phyloP scores from a whole-genome alignment of 2,329 filamentous ascomycete species.

The Colletotrichum musae region DNA sequence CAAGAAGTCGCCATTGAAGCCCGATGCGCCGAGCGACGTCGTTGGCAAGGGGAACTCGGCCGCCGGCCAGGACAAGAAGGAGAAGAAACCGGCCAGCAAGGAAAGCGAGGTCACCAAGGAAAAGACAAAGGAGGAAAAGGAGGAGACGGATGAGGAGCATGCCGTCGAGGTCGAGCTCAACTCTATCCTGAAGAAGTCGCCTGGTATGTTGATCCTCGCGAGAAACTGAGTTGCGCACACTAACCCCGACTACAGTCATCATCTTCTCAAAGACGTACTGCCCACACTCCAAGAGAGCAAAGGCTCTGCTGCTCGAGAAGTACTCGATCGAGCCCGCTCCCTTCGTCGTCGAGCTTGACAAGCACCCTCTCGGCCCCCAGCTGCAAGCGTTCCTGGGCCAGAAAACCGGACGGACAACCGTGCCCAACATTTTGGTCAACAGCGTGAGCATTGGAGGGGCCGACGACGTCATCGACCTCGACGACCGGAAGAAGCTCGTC shows the following conservation, averaged over 20 bases:
- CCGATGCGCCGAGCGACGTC: slow-evolving; percentile 70
- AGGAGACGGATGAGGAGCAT: slow-evolving; percentile 71
- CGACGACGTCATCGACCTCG: slow-evolving; percentile 85
- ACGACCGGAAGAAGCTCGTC: slow-evolving; percentile 75
- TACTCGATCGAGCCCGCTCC: slow-evolving; percentile 88
- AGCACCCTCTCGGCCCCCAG: slow-evolving; percentile 79
- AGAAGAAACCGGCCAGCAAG: slow-evolving; percentile 64
- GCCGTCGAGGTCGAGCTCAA: slow-evolving; percentile 81
- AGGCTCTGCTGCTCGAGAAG: slow-evolving; percentile 84
- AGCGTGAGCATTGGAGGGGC: slow-evolving; percentile 91
- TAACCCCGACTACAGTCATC: slow-evolving; percentile 73
- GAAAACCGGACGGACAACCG: slow-evolving; percentile 85
- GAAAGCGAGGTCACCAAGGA: slow-evolving; percentile 50
- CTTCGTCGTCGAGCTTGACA: slow-evolving; percentile 91
- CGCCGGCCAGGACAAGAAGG: slow-evolving; percentile 62
- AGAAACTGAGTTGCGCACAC: slow-evolving; percentile 20
- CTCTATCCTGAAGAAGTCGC: slow-evolving; percentile 84
- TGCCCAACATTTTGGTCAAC: slow-evolving; percentile 92
- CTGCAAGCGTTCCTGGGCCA: slow-evolving; percentile 81
- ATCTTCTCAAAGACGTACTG: slow-evolving; percentile 98
- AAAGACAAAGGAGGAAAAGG: slow-evolving; percentile 51
- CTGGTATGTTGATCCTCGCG: slow-evolving; percentile 70
- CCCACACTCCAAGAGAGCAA: slow-evolving; percentile 87
- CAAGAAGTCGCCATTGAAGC: slow-evolving; percentile 73
- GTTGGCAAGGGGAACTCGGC: slow-evolving; percentile 73